Evolutionary conservation across 768 basidiomycete genomes (phyloP).

Genomic region (Cystobasidium ongulense): DNA sequence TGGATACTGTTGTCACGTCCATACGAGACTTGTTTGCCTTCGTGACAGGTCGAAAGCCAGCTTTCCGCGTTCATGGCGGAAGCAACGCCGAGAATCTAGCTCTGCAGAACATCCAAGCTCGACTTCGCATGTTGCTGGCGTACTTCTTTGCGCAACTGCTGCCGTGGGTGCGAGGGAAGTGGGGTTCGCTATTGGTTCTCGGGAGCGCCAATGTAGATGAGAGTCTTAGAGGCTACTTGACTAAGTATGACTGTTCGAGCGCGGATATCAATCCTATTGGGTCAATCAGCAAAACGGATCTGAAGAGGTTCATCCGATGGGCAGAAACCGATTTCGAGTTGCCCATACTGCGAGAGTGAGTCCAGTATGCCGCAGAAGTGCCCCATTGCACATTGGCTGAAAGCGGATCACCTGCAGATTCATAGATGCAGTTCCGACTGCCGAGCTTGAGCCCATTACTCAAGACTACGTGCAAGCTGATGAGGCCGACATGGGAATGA

Average conservation of each 20-base stretch:
- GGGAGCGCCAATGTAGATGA: slow-evolving; percentile 98
- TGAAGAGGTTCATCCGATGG: slow-evolving; percentile 89
- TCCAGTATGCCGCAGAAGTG: neutral
- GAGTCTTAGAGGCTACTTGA: slow-evolving; percentile 90
- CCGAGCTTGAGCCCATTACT: slow-evolving; percentile 91
- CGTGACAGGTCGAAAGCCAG: slow-evolving; percentile 65
- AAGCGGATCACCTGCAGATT: slow-evolving; percentile 54
- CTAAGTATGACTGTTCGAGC: slow-evolving; percentile 91
- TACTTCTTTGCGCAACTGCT: slow-evolving; percentile 92
- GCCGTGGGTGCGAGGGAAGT: slow-evolving; percentile 77
- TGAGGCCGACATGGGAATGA: slow-evolving; percentile 99
- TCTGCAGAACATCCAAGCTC: slow-evolving; percentile 95
- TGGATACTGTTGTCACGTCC: slow-evolving; percentile 82
- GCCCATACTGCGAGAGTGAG: slow-evolving; percentile 69
- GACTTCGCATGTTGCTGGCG: slow-evolving; percentile 84
- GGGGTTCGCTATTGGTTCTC: slow-evolving; percentile 82
- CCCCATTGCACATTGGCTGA: neutral
- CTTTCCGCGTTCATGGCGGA: slow-evolving; percentile 81
- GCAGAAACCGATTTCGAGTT: slow-evolving; percentile 70
- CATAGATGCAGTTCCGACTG: slow-evolving; percentile 81
- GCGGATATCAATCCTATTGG: slow-evolving; percentile 99
- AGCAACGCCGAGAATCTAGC: slow-evolving; percentile 82
- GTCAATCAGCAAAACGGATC: slow-evolving; percentile 91
- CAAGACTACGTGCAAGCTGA: slow-evolving; percentile 91
- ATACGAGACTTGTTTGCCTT: slow-evolving; percentile 72